Evolutionary conservation across 306 rosid species (phyloP).

Genomic region (Fagus sylvatica): DNA sequence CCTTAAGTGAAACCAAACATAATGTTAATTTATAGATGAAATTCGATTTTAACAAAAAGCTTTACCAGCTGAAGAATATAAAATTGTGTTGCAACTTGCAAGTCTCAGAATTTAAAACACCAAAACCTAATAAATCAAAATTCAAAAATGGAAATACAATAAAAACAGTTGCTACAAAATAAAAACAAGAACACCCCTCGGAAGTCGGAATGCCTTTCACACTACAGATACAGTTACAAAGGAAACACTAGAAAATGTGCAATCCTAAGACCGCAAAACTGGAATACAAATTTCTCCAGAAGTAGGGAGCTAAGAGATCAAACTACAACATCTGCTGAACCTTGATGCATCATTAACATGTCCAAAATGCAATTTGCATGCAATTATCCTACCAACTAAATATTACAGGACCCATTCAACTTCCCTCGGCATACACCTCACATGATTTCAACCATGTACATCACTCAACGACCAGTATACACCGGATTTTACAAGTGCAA

Average conservation of each 20-base stretch:
- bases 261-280: background rate
- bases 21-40: no score
- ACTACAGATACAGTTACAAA: background rate
- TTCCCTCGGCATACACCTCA: background rate
- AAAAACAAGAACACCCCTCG: background rate
- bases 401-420: background rate
- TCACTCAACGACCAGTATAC: background rate
- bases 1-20: no score
- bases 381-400: background rate
- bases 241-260: background rate
- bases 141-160: background rate
- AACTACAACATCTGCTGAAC: background rate
- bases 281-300: conserved; percentile 1
- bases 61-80: no score
- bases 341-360: conserved; percentile 1
- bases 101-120: no score
- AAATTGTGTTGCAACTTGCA: no score
- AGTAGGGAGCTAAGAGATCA: background rate
- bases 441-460: background rate
- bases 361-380: background rate
- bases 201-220: background rate
- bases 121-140: no score
- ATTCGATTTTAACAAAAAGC: no score
- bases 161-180: background rate
- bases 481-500: background rate